These are phyloP conservation scores for Mucuna pruriens DNA, from an alignment of 306 rosid genomes.

Conservation along the genomic window DNA sequence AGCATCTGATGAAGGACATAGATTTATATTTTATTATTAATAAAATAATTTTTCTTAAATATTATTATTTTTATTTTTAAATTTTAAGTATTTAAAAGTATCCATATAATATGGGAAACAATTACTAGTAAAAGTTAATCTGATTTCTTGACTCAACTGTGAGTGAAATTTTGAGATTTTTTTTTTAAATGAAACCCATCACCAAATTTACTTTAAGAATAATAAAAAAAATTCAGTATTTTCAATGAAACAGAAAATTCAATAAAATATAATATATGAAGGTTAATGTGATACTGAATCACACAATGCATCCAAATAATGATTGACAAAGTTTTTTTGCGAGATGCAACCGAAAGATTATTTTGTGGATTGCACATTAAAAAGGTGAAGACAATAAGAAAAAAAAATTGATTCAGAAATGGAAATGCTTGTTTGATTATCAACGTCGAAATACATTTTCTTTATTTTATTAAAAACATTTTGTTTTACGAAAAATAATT, in stretches of 20 bases:
- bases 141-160: not conserved
- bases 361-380: conserved; percentile 26
- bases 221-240: too few relatives aligned
- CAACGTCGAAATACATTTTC: not conserved
- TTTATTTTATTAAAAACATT: not conserved
- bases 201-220: not conserved
- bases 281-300: conserved; percentile 21
- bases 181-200: not conserved
- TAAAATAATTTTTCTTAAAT: not conserved
- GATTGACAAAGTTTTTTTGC: not conserved
- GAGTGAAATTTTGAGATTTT: not conserved
- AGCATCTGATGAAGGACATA: too few relatives aligned
- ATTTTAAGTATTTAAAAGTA: not conserved
- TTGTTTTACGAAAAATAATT: too few relatives aligned
- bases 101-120: not conserved
- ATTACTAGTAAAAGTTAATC: not conserved
- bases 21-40: not conserved
- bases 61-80: not conserved
- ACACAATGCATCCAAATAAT: conserved; percentile 17
- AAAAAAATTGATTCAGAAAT: not conserved
- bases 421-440: not conserved
- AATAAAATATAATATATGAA: not conserved
- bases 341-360: conserved; percentile 2
- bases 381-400: not conserved
- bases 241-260: not conserved